Evolutionary conservation across 208 protist species (phyloP).

Genomic region (Wallacemonas sp.): DNA sequence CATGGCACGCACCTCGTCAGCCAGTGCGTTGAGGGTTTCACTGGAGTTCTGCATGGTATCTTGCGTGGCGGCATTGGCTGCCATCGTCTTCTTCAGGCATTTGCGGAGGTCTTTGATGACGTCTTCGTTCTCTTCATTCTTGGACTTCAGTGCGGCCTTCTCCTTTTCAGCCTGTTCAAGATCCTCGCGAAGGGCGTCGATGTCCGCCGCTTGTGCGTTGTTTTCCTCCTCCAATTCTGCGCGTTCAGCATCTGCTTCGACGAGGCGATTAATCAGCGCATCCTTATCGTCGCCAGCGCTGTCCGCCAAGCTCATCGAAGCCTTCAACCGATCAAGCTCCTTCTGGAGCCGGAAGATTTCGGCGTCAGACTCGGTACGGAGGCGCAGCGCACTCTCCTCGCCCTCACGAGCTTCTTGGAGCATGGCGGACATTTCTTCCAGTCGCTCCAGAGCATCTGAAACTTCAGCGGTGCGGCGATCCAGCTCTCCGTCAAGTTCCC

Average conservation of each 20-base stretch:
- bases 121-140: constrained; percentile 24
- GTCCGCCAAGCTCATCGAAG: constrained; percentile 1
- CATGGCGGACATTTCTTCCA: constrained; percentile 80
- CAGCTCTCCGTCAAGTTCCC: constrained; percentile 45
- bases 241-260: constrained; percentile 27
- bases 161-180: constrained; percentile 9
- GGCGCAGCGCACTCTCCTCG: constrained; percentile 51
- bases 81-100: constrained; percentile 17
- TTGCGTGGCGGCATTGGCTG: background rate
- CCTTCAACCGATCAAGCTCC: constrained; percentile 56
- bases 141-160: constrained; percentile 13
- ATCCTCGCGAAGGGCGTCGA: background rate
- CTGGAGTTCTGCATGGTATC: constrained; percentile 4
- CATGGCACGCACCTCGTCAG: constrained; percentile 4
- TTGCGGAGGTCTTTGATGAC: constrained; percentile 34
- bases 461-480: constrained; percentile 59
- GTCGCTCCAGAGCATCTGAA: constrained; percentile 62
- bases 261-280: constrained; percentile 18
- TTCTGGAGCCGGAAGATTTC: constrained; percentile 73
- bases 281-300: constrained; percentile 23
- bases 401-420: constrained; percentile 66
- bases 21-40: background rate
- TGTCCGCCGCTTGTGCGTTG: constrained; percentile 1
- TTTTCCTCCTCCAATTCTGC: constrained; percentile 18
- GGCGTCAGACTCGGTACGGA: constrained; percentile 59